Evolutionary conservation across 1,284 basidiomycete genomes (phyloP).

Genomic region (Sanghuangporus baumii): DNA sequence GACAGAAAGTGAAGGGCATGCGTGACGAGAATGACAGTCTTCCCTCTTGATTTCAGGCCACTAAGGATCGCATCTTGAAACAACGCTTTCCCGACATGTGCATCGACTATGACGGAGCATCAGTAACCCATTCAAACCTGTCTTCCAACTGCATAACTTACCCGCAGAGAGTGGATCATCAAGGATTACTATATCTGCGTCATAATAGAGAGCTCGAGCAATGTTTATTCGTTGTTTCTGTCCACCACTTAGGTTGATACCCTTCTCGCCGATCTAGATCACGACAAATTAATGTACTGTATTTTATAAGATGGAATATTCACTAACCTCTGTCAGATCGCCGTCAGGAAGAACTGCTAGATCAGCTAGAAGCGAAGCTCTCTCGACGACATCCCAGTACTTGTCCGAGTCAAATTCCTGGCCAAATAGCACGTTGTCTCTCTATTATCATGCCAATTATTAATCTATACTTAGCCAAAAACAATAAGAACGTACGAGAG

Average conservation of each 20-base stretch:
- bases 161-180: constrained; percentile 75
- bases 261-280: constrained; percentile 57
- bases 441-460: constrained; percentile 23
- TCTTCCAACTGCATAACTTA: constrained; percentile 21
- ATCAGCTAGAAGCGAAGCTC: constrained; percentile 61
- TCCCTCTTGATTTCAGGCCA: constrained; percentile 46
- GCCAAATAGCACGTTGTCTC: constrained; percentile 67
- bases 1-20: constrained; percentile 72
- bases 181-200: constrained; percentile 65
- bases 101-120: constrained; percentile 42
- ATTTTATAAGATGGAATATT: background rate
- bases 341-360: constrained; percentile 69
- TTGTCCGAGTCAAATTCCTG: constrained; percentile 58
- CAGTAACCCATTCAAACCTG: background rate
- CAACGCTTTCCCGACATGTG: constrained; percentile 64
- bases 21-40: constrained; percentile 67
- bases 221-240: constrained; percentile 68
- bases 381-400: constrained; percentile 62
- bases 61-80: constrained; percentile 63
- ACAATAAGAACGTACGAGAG: constrained; percentile 45
- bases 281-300: background rate
- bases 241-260: constrained; percentile 56
- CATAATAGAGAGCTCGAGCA: constrained; percentile 65
- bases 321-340: constrained; percentile 61
- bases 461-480: background rate